Evolutionary conservation across 2,329 filamentous ascomycete genomes (phyloP).

Genomic region (Colletotrichum lini): DNA sequence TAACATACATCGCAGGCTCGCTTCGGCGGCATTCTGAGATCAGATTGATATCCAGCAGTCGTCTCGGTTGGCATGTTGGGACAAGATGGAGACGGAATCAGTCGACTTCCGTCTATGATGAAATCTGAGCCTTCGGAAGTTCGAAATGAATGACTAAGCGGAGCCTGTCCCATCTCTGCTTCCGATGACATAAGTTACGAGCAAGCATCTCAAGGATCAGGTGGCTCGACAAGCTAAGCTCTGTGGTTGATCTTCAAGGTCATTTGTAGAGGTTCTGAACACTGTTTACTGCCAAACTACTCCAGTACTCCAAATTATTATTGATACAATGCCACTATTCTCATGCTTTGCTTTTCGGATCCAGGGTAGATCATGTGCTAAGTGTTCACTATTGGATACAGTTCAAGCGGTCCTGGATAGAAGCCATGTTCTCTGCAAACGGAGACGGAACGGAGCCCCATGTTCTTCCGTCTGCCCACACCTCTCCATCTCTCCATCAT

Average conservation of each 20-base stretch:
- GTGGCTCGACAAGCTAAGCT: too few relatives aligned
- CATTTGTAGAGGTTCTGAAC: too few relatives aligned
- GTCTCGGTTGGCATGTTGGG: neutral
- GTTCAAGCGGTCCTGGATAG: too few relatives aligned
- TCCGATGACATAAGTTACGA: neutral
- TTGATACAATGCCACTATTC: too few relatives aligned
- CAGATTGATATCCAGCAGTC: too few relatives aligned
- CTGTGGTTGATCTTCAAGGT: too few relatives aligned
- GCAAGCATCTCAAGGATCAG: neutral
- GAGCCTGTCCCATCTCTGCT: too few relatives aligned
- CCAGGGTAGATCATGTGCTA: neutral
- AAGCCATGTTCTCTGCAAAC: neutral
- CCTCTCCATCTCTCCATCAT: neutral
- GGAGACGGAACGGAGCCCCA: neutral
- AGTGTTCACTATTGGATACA: too few relatives aligned
- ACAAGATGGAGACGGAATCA: neutral
- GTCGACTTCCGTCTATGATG: neutral
- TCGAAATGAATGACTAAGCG: neutral
- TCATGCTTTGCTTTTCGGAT: too few relatives aligned
- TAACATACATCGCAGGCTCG: slow-evolving; percentile 32
- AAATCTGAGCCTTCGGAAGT: neutral
- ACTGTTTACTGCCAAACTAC: too few relatives aligned
- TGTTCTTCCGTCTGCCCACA: neutral
- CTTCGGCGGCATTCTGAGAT: slow-evolving; percentile 25
- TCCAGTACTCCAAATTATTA: too few relatives aligned